Evolutionary conservation across 257 asterid genomes (phyloP), one percentile per base, ranked within the genome.

Genomic region (Striga asiatica): DNA sequence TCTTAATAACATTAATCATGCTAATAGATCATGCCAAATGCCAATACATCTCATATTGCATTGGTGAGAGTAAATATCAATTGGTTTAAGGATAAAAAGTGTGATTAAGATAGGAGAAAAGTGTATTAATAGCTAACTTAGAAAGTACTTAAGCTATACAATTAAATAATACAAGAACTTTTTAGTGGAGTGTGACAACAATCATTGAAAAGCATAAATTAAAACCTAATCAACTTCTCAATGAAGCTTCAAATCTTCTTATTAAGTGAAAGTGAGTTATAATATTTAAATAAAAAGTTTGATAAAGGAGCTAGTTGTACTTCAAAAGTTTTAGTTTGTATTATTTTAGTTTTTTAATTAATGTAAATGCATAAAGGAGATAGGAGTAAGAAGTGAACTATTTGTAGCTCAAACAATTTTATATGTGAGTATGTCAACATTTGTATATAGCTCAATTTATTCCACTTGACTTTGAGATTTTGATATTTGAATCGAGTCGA

Each of bases 111-210:
- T 17, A 54, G 10, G 12, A 19, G n/a, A 32, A 54, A 35, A 35
- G 34, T 35, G 9, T 54, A 20, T 11, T 18, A 53, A 16, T 39
- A 56, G 29, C 35, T 39, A 22, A 39, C 62, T 39, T 56, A 5
- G 50, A 46, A 56, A 56, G 62, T 56, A 56, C 38, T 56, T n/a
- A 37, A 56, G 10, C 51, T n/a, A 38, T 0, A 43, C 3, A 6
- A 43, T 17, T 53, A 29, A 35, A 21, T 54, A 20, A 55, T 53
- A 53, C 18, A 31, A 19, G 10, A 4, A 21, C 18, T 9, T 2
- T 29, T 5, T 23, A 52, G 54, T 7, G 19, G 47, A 18, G 46
- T 8, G 29, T 53, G 58, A 17, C 58, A 11, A 17, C 45, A 32
- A 53, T 53, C 59, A 53, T 53, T 43, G 4, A 42, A 31, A 18